Percentiles rank a stretch among this genome's conserved stretches.
These are phyloP conservation scores for Cytospora mali DNA, from an alignment of 2,329 filamentous ascomycete species.

Conservation along the genomic window DNA sequence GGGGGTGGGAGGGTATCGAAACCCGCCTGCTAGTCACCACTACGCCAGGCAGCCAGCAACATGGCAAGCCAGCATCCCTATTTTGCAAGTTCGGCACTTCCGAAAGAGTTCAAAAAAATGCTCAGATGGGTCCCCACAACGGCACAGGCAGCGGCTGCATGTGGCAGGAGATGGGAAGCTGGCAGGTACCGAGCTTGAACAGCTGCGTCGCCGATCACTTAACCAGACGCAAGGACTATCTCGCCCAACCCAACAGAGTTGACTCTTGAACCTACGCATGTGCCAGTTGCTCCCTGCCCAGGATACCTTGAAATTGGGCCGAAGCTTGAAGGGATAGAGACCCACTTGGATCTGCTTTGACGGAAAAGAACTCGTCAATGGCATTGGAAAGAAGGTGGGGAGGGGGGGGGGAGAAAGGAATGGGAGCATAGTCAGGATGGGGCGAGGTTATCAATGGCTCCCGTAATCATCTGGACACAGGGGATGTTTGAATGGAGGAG, in stretches of 20 bases:
- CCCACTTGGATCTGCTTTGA: constrained; percentile 1
- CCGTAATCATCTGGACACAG: neutral
- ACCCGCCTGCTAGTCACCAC: neutral
- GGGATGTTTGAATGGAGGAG: neutral
- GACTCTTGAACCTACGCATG: neutral
- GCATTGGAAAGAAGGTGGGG: no score
- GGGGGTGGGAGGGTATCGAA: neutral
- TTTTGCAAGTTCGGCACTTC: neutral
- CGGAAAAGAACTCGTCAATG: constrained; percentile 13
- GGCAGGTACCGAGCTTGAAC: neutral
- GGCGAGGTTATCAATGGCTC: neutral
- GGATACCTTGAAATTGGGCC: neutral
- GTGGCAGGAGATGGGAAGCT: neutral
- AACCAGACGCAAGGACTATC: neutral
- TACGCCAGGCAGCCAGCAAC: neutral
- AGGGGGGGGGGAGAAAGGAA: no score
- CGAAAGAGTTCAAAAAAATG: neutral
- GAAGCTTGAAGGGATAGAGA: neutral
- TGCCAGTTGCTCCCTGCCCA: neutral
- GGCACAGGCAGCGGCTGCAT: neutral
- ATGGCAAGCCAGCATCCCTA: neutral
- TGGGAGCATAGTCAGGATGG: neutral
- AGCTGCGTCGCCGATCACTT: constrained; percentile 1
- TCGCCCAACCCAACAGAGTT: neutral
- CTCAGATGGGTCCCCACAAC: neutral